Evolutionary conservation across 768 basidiomycete species (phyloP).

Genomic region (Lactifluus echinatus): DNA sequence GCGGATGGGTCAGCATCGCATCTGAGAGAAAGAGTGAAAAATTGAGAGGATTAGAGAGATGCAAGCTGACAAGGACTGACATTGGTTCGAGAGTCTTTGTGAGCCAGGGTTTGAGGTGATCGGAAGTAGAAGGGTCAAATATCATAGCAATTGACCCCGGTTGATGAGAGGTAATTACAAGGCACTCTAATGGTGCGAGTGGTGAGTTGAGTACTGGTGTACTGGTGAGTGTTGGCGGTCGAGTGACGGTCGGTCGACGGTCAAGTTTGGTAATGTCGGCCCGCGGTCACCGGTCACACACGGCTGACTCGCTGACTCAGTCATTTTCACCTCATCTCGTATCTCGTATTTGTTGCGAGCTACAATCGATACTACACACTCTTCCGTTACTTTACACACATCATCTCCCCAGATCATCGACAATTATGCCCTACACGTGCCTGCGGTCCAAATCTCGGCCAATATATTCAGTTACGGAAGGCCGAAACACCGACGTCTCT

Average conservation of each 20-base stretch:
- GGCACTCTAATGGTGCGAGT: neutral
- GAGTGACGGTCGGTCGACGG: too few species aligned
- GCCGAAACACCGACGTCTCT: neutral
- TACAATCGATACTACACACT: too few species aligned
- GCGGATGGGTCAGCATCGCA: conserved; percentile 95
- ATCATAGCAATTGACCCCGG: conserved; percentile 39
- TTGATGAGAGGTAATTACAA: neutral
- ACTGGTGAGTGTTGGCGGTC: too few species aligned
- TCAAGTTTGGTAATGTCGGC: too few species aligned
- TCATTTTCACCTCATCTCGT: too few species aligned
- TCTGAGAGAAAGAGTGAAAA: conserved; percentile 42
- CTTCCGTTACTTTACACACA: too few species aligned
- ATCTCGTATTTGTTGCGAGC: too few species aligned
- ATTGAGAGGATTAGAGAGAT: conserved; percentile 5
- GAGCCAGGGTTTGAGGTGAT: conserved; percentile 81
- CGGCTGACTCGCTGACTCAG: too few species aligned
- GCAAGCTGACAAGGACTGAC: conserved; percentile 31
- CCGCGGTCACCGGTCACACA: too few species aligned
- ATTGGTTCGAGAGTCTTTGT: conserved; percentile 85
- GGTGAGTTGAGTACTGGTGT: too few species aligned
- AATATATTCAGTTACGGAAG: neutral
- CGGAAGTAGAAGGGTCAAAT: conserved; percentile 53
- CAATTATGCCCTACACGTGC: neutral
- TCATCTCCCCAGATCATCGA: too few species aligned
- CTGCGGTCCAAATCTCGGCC: neutral